phyloP scores from a whole-genome alignment of 2,329 filamentous ascomycete genomes.

The Colletotrichum phormii region DNA sequence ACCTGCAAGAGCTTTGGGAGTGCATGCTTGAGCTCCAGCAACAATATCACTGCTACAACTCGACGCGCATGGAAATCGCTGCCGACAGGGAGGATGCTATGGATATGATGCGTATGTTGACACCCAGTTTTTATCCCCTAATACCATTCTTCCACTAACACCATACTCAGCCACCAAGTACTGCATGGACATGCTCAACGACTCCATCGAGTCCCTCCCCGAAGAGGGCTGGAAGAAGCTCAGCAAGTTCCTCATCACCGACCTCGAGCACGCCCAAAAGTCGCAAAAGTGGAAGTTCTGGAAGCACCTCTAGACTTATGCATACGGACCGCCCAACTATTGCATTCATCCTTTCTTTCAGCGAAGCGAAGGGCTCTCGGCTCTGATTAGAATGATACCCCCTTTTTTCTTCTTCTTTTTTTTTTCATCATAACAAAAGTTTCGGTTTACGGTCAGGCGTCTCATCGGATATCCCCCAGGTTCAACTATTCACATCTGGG shows the following conservation, averaged over 20 bases:
- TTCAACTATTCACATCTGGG: background rate
- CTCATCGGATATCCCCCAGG: background rate
- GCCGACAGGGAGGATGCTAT: constrained; percentile 33
- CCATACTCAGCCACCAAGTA: constrained; percentile 37
- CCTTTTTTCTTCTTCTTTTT: background rate
- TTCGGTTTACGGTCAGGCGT: background rate
- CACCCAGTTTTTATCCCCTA: background rate
- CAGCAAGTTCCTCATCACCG: constrained; percentile 36
- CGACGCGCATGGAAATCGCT: constrained; percentile 38
- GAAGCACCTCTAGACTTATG: constrained; percentile 27
- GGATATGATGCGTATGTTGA: constrained; percentile 37
- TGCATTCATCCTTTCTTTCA: constrained; percentile 6
- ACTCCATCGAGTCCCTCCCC: constrained; percentile 40
- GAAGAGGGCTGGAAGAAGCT: constrained; percentile 40
- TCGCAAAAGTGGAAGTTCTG: constrained; percentile 40
- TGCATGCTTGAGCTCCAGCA: constrained; percentile 38
- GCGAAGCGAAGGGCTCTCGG: constrained; percentile 6
- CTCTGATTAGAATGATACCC: constrained; percentile 37
- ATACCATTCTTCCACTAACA: background rate
- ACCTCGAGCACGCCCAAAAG: constrained; percentile 20
- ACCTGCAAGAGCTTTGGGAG: constrained; percentile 36
- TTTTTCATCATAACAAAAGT: constrained; percentile 2
- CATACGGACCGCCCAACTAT: background rate
- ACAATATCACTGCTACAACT: constrained; percentile 38
- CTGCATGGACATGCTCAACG: constrained; percentile 41